phyloP scores from a whole-genome alignment of 2,329 filamentous ascomycete species.

The Beauveria sp. region DNA sequence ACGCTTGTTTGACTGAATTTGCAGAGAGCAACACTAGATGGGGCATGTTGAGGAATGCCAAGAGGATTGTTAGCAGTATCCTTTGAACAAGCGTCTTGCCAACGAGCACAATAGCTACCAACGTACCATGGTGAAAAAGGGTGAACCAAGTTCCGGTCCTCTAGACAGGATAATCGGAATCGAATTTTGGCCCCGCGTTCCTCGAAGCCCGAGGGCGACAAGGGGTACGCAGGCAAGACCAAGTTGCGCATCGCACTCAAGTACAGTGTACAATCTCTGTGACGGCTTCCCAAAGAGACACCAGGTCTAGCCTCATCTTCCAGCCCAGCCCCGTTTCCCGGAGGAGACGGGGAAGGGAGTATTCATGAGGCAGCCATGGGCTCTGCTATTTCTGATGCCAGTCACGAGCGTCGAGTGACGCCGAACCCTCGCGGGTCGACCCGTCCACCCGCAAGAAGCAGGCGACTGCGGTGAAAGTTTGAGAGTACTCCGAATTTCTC shows the following conservation, averaged over 20 bases:
- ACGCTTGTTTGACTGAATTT: not conserved
- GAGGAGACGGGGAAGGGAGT: constrained; percentile 5
- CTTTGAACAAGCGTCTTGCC: not conserved
- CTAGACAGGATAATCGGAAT: constrained; percentile 76
- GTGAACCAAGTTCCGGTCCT: constrained; percentile 47
- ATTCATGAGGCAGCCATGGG: constrained; percentile 23
- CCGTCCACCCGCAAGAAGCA: constrained; percentile 34
- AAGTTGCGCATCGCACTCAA: constrained; percentile 90
- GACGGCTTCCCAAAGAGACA: constrained; percentile 75
- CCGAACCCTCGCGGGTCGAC: constrained; percentile 74
- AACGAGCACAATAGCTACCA: not conserved
- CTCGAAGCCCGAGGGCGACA: not conserved
- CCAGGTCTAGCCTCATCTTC: constrained; percentile 17
- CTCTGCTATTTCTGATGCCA: constrained; percentile 81
- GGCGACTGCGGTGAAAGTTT: constrained; percentile 42
- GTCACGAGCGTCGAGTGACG: constrained; percentile 69
- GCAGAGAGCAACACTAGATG: not conserved
- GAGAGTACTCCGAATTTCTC: constrained; percentile 80
- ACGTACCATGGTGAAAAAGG: constrained; percentile 13
- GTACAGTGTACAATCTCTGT: constrained; percentile 80
- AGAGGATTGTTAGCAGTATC: constrained; percentile 9
- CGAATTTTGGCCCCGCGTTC: constrained; percentile 49
- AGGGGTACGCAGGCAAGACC: constrained; percentile 24
- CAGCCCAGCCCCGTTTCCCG: constrained; percentile 22
- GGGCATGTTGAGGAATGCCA: constrained; percentile 6